Evolutionary conservation across 1,284 basidiomycete genomes (phyloP), one percentile per base, ranked within the genome.

Genomic region (Xerocomus minutiporus): DNA sequence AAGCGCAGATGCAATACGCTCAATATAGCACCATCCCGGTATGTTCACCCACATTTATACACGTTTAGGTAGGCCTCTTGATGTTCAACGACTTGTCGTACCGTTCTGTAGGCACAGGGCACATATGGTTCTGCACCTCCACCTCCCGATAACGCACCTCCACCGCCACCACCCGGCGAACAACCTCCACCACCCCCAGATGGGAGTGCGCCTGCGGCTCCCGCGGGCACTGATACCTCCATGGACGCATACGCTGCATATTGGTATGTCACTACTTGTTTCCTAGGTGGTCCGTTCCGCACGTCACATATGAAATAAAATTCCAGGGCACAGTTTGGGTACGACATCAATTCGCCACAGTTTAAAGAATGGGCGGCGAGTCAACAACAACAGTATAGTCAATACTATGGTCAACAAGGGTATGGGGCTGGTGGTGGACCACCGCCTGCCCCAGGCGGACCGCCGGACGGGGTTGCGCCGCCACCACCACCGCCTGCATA

Each of bases 281-380:
- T 17, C 17, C 13, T 5, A 44, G 1, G 11, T 13, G 1, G 4
- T 17, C 11, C 28, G 7, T 25, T 11, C 13, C 12, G 2, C 23
- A 23, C n/a, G 42, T 50, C 34, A 34, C 28, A 7, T 51, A 35
- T 17, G 13, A 43, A 36, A 20, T 25, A 42, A 15, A 38, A 17
- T 47, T 34, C 35, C 58, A 91, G 89, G 88, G 87, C 91, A 54
- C 84, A 87, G 13, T 92, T 91, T 66, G 92, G 92, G 8, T 94
- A 93, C 70, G 91, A 94, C 64, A 88, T 93, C 59, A 91, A 91
- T 63, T 86, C 87, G 4, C 66, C 80, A 2, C 79, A 89, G 61
- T 91, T 91, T 69, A 90, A 89, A 64, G 81, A 88, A 64, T 91
- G 88, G 88, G 79, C 81, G 36, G 79, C 82, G 4, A 75, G 75